Evolutionary conservation across 176 grass and related monocot species (phyloP).

Genomic region (Zea mays): DNA sequence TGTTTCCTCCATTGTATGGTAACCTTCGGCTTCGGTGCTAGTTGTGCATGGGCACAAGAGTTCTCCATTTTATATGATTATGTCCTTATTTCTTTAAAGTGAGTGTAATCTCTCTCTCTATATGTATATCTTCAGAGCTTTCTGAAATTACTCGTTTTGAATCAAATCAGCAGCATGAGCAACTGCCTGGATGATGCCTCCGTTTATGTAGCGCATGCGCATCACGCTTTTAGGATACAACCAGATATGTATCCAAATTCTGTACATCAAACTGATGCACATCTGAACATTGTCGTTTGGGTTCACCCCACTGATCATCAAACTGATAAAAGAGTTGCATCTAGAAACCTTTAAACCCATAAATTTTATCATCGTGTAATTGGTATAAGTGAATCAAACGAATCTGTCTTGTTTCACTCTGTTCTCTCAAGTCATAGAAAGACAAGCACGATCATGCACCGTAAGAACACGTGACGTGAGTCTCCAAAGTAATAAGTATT

Average conservation of each 20-base stretch:
- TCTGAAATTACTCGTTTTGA: not conserved
- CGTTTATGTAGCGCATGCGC: not conserved
- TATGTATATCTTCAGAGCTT: constrained; percentile 1
- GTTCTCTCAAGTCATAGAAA: constrained; percentile 15
- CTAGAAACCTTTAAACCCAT: not conserved
- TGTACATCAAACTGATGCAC: not conserved
- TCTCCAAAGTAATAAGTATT: constrained; percentile 51
- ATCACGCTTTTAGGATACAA: not conserved
- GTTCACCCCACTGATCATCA: not conserved
- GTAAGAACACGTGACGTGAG: constrained; percentile 15
- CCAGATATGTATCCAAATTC: not conserved
- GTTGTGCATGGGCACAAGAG: constrained; percentile 10
- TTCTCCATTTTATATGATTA: not conserved
- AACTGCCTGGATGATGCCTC: not conserved
- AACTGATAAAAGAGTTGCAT: not conserved
- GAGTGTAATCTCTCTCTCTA: not conserved
- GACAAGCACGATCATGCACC: constrained; percentile 15
- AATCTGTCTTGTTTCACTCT: constrained; percentile 31
- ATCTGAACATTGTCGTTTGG: not conserved
- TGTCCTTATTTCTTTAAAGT: not conserved
- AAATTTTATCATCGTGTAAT: not conserved
- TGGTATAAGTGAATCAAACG: constrained; percentile 31
- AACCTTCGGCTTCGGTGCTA: not conserved
- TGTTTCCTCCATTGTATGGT: not conserved
- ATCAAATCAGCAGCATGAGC: not conserved